Evolutionary conservation across 371 early-diverging fungal genomes (phyloP).

Genomic region (Rhizopus sp.): DNA sequence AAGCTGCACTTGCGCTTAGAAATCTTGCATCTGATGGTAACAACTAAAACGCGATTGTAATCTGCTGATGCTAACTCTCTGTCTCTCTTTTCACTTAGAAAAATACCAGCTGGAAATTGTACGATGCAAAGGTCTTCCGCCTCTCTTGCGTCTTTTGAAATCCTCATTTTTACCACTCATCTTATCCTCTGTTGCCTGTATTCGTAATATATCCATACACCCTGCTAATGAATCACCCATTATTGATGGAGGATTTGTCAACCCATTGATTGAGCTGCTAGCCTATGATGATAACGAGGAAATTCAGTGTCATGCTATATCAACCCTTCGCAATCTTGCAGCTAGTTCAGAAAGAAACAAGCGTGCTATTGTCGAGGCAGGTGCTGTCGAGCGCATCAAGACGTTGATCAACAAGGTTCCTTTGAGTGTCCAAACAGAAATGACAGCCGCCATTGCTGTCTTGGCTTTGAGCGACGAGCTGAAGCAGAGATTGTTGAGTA

Average conservation of each 20-base stretch:
- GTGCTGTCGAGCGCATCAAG: conserved; percentile 77
- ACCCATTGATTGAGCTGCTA: conserved; percentile 72
- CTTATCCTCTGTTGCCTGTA: conserved; percentile 89
- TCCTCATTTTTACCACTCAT: conserved; percentile 80
- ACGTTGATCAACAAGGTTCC: conserved; percentile 63
- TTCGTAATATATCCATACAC: conserved; percentile 92
- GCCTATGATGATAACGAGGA: conserved; percentile 79
- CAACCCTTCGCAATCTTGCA: conserved; percentile 85
- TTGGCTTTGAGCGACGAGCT: conserved; percentile 81
- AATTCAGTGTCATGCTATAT: conserved; percentile 86
- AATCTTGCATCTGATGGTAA: conserved; percentile 86
- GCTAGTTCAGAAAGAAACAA: conserved; percentile 84
- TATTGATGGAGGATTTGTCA: conserved; percentile 80
- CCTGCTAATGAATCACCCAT: conserved; percentile 86
- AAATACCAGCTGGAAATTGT: conserved; percentile 89
- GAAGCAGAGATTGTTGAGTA: conserved; percentile 67
- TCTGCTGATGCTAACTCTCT: conserved; percentile 23
- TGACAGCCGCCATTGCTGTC: conserved; percentile 89
- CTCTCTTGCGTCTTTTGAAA: conserved; percentile 75
- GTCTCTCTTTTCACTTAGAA: conserved; percentile 67
- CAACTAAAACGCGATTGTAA: conserved; percentile 7
- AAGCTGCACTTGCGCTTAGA: conserved; percentile 87
- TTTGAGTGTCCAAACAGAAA: conserved; percentile 75
- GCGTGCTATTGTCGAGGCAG: conserved; percentile 75
- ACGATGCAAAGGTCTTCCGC: conserved; percentile 73